Evolutionary conservation across 257 asterid genomes (phyloP).

Genomic region (Solanum pinnatisectum): DNA sequence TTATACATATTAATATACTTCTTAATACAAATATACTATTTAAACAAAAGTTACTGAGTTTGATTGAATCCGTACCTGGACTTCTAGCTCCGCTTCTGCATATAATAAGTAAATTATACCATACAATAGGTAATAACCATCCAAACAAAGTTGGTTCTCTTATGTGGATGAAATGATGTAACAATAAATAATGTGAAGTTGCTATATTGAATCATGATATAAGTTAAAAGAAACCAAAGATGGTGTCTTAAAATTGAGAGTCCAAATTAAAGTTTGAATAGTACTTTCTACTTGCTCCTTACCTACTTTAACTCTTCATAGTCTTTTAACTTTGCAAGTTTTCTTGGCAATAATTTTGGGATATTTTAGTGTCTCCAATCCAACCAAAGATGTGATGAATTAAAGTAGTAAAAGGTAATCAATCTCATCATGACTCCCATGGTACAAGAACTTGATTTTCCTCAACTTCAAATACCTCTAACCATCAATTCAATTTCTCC

Average conservation of each 20-base stretch:
- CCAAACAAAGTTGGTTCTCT: neutral
- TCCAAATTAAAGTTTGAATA: neutral
- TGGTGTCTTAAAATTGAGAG: neutral
- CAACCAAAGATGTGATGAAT: neutral
- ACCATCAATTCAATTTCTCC: slow-evolving; percentile 33
- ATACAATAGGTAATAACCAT: neutral
- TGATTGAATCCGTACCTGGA: no score
- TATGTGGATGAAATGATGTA: neutral
- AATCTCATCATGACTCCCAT: slow-evolving; percentile 34
- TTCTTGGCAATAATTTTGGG: neutral
- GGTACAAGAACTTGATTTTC: slow-evolving; percentile 67
- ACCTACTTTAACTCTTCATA: neutral
- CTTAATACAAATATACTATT: no score
- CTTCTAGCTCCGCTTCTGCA: no score
- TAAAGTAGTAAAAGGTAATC: neutral
- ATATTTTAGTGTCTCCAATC: neutral
- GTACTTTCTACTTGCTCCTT: neutral
- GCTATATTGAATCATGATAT: neutral
- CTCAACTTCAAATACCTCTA: slow-evolving; percentile 53
- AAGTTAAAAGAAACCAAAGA: neutral
- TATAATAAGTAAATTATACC: no score
- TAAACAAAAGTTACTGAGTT: no score
- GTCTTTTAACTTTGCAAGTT: neutral
- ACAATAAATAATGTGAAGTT: neutral
- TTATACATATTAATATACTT: no score